Base-by-base conservation (phyloP, 2,329 filamentous ascomycete species). In the Lasiodiplodia hormozganensis region DNA sequence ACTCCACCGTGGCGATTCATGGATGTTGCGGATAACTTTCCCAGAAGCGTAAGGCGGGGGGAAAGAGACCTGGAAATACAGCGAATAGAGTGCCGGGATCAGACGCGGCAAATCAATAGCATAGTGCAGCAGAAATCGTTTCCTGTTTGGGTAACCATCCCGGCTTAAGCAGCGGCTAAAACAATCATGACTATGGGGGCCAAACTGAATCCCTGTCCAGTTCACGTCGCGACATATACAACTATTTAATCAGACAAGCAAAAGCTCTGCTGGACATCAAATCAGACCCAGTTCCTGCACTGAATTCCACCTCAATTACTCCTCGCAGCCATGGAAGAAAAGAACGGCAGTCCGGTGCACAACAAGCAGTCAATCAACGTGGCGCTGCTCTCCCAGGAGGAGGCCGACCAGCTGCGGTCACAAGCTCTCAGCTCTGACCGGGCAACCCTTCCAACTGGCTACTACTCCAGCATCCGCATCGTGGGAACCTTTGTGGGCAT, bases 401-500 rank as follows among this genome's bases (percentile, higher is more conserved):
- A 71, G 62, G 70, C 69, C 5, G 69, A 70, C 51, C 69, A 62
- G 51, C 60, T 71, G 2, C 68, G 70, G 7, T 71, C 70, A 1
- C 57, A 70, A 34, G 69, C 65, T 43, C 62, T 71, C 8, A 64
- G 69, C 4, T 70, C 70, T 23, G 69, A 71, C 21, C 58, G 65
- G 2, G 68, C 66, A 12, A 65, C 52, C 1, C 52, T 72, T 23
- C 62, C 66, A 8, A 34, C 57, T 16, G 70, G 69, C 5, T 73
- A 73, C 65, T 72, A 67, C 40, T 36, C 64, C 47, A 71, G 70
- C 38, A 51, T 70, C 38, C 65, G 65, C 25, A 53, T 72, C 5
- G 58, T 73, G 2, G 71, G 71, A 4, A 72, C 70, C 0, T 71
- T 72, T 23, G 28, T 68, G n/a, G 72, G 71, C 4, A 72, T 69